phyloP scores from a whole-genome alignment of 1,284 basidiomycete genomes.

The Ganoderma resinaceum region DNA sequence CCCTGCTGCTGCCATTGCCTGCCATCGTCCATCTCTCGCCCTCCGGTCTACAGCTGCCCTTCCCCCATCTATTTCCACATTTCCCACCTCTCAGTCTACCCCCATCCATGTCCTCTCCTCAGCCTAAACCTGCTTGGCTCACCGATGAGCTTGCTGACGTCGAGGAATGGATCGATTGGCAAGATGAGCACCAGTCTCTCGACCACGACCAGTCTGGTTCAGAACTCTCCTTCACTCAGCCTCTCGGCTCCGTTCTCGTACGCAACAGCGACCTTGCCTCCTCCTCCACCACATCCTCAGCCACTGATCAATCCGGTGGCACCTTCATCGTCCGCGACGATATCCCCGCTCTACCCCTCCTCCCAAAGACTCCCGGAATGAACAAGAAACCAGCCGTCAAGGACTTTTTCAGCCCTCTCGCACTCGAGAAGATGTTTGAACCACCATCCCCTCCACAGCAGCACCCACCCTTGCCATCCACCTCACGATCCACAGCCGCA shows the following conservation, averaged over 20 bases:
- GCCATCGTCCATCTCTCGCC: not conserved
- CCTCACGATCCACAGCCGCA: slow-evolving; percentile 32
- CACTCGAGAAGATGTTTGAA: slow-evolving; percentile 89
- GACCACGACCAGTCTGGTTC: slow-evolving; percentile 50
- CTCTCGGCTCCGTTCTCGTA: slow-evolving; percentile 59
- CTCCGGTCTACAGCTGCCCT: not conserved
- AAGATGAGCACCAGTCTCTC: slow-evolving; percentile 42
- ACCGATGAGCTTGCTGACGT: slow-evolving; percentile 59
- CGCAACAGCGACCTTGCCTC: slow-evolving; percentile 49
- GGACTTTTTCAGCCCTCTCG: slow-evolving; percentile 86
- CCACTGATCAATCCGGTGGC: slow-evolving; percentile 51
- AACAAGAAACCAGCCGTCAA: slow-evolving; percentile 70
- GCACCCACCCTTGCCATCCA: slow-evolving; percentile 33
- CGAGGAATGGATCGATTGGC: slow-evolving; percentile 50
- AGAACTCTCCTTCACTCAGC: slow-evolving; percentile 63
- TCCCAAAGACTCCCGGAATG: slow-evolving; percentile 69
- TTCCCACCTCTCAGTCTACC: not conserved
- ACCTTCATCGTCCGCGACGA: slow-evolving; percentile 86
- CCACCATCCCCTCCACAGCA: slow-evolving; percentile 77
- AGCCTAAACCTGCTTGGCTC: slow-evolving; percentile 53
- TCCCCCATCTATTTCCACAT: not conserved
- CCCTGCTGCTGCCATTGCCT: not conserved
- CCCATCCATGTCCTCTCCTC: slow-evolving; percentile 19
- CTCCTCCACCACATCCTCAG: slow-evolving; percentile 33
- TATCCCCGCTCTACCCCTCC: slow-evolving; percentile 57